phyloP scores from a whole-genome alignment of 805 yeast species.

The Osmozyma mogii region DNA sequence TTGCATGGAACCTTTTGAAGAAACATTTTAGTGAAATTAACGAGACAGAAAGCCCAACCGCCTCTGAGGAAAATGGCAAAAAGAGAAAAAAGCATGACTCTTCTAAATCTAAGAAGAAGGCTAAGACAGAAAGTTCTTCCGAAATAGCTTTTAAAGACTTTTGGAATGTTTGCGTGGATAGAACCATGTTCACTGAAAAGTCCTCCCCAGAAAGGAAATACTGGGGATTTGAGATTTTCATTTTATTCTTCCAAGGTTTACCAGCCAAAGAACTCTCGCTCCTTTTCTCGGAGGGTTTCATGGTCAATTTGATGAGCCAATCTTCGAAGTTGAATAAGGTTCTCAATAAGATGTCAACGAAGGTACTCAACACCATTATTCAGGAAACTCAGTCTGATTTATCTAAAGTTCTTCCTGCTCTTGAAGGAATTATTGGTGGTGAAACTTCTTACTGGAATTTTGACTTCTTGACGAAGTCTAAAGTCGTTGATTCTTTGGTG shows the following conservation, averaged over 20 bases:
- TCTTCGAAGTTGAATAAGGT: slow-evolving; percentile 56
- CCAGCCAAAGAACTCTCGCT: slow-evolving; percentile 12
- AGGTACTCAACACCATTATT: slow-evolving; percentile 38
- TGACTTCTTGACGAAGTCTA: slow-evolving; percentile 70
- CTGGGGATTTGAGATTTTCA: slow-evolving; percentile 75
- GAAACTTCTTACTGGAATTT: slow-evolving; percentile 66
- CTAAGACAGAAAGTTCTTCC: slow-evolving; percentile 18
- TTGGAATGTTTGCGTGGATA: slow-evolving; percentile 77
- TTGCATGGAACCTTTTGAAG: slow-evolving; percentile 63
- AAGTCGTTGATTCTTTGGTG: slow-evolving; percentile 41
- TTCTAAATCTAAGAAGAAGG: slow-evolving; percentile 14
- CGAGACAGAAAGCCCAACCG: slow-evolving; percentile 10
- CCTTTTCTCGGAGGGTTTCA: slow-evolving; percentile 55
- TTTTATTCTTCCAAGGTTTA: slow-evolving; percentile 30
- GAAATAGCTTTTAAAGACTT: slow-evolving; percentile 44
- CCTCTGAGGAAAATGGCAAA: slow-evolving; percentile 33
- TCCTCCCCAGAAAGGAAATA: slow-evolving; percentile 82
- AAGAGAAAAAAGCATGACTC: slow-evolving; percentile 15
- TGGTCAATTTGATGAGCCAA: slow-evolving; percentile 72
- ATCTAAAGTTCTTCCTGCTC: slow-evolving; percentile 26
- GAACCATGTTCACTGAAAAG: slow-evolving; percentile 64
- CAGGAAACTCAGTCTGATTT: slow-evolving; percentile 30
- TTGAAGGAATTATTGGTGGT: slow-evolving; percentile 33
- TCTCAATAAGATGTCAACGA: slow-evolving; percentile 59
- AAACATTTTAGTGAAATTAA: slow-evolving; percentile 28